Evolutionary conservation across 2,329 filamentous ascomycete genomes (phyloP), one percentile per base, ranked within the genome.

Genomic region (Clathrospora elynae): DNA sequence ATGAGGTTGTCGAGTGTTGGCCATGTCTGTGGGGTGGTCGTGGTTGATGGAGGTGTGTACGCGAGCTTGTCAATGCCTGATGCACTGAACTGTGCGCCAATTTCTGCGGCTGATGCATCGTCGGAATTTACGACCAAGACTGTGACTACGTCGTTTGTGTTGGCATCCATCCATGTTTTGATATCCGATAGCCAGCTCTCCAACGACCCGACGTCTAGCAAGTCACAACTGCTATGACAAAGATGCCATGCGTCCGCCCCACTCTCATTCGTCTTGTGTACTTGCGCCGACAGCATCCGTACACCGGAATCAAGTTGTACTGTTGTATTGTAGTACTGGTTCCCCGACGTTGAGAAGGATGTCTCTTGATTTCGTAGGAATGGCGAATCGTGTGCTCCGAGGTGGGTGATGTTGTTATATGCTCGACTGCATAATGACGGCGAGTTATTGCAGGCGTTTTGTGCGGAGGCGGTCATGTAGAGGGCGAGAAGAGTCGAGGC

Each of bases 401-500:
- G 81, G 67, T 91, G 80, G 3, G 88, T 91, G 57, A 93, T 80
- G 55, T 86, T 82, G 72, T 83, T 84, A 74, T 93, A 93, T 12
- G 80, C 73, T 51, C 81, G 82, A 49, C 73, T 75, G 75, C 89
- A 93, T 26, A 93, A 79, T 29, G 77, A 73, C 0, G 87, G 86
- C 1, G 86, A 90, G 75, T 92, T 92, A 73, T 93, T 93, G 79
- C 89, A 93, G 20, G 84, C 82, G 53, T 62, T 67, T 37, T 70
- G 62, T 42, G 67, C 67, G 4, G 60, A 59, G 35, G 49, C 49
- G 40, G 56, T 48, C 9, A 55, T 42, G 46, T 48, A 64, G 52
- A 70, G 51, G 33, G 64, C 48, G n/a, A 65, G 23, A 14, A 69
- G 37, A 14, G 60, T 51, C 5, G 63, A 46, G 16, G 58, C 57